Evolutionary conservation across 2,329 filamentous ascomycete genomes (phyloP), one percentile per base, ranked within the genome.

Genomic region (Emmonsiellopsis sp.): DNA sequence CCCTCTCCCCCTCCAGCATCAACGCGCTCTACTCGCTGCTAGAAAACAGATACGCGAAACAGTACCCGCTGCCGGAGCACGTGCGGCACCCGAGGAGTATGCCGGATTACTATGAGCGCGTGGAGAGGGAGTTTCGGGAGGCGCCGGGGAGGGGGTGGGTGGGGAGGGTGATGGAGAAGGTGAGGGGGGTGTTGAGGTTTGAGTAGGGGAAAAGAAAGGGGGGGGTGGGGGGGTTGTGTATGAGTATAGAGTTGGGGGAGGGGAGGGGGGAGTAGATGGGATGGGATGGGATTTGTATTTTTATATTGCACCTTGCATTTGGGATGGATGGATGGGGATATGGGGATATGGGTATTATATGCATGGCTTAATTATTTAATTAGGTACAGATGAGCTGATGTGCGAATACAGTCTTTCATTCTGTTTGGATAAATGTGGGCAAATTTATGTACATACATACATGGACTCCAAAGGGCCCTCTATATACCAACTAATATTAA

Each of bases 171-270:
- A 56, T 68, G 52, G 77, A 74, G 61, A 73, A 71, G 57, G 55
- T 79, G 59, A 71, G 69, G 59, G 75, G 75, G 39, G 66, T 77
- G 58, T 66, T 80, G 42, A 67, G 77, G 52, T 64, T 77, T 44
- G 64, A 68, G 48, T 77, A 63, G 17, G 40, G 31, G 11, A n/a
- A 27, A 40, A 95, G 70, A 66, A 94, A 92, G 0, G 90, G 90
- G 1, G 90, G 87, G 2, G 0, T 90, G 90, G 1, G 90, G 87
- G 2, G 90, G 90, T n/a, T 89, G 80, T 1, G 88, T 92, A 3
- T 89, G 87, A 62, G 90, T 92, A 52, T 39, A 47, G 47, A 36
- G 21, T 49, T 51, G 42, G 40, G 36, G 33, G 21, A 37, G 21
- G 33, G 31, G 36, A 11, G 21, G 31, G 21, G 33, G 31, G 36